These are phyloP conservation scores for Pezicula carpinea DNA, from an alignment of 2,329 filamentous ascomycete species.

Conservation along the genomic window DNA sequence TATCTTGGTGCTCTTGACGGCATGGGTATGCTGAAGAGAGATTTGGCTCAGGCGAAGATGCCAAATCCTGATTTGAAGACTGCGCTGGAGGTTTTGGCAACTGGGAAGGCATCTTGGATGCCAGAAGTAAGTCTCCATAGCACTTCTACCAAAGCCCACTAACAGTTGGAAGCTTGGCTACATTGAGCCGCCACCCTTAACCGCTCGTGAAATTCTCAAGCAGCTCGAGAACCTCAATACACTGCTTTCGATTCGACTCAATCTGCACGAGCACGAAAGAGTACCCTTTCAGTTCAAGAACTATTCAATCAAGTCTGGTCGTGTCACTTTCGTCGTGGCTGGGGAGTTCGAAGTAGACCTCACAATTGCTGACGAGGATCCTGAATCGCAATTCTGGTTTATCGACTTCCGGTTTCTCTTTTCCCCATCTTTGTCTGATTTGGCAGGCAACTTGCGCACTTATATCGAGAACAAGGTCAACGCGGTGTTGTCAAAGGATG, in stretches of 20 bases:
- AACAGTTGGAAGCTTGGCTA: slow-evolving; percentile 59
- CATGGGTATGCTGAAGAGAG: slow-evolving; percentile 68
- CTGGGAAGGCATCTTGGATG: slow-evolving; percentile 72
- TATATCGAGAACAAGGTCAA: slow-evolving; percentile 72
- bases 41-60: slow-evolving; percentile 67
- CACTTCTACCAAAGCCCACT: slow-evolving; percentile 4
- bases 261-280: slow-evolving; percentile 73
- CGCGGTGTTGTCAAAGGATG: slow-evolving; percentile 60
- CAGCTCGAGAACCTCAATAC: slow-evolving; percentile 81
- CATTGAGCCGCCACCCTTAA: slow-evolving; percentile 67
- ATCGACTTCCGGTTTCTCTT: slow-evolving; percentile 88
- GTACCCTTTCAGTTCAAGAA: slow-evolving; percentile 71
- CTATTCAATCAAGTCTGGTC: slow-evolving; percentile 77
- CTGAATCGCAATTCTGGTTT: slow-evolving; percentile 83
- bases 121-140: slow-evolving; percentile 57
- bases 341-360: slow-evolving; percentile 92
- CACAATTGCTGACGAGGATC: slow-evolving; percentile 82
- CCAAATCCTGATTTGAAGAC: slow-evolving; percentile 89
- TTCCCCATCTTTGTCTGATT: slow-evolving; percentile 55
- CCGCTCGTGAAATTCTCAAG: slow-evolving; percentile 65
- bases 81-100: slow-evolving; percentile 78
- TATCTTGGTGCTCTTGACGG: slow-evolving; percentile 58
- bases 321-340: slow-evolving; percentile 79
- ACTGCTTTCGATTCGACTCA: slow-evolving; percentile 75
- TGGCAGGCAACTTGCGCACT: slow-evolving; percentile 59